phyloP scores from a whole-genome alignment of 257 asterid genomes.

The Rauvolfia tetraphylla region DNA sequence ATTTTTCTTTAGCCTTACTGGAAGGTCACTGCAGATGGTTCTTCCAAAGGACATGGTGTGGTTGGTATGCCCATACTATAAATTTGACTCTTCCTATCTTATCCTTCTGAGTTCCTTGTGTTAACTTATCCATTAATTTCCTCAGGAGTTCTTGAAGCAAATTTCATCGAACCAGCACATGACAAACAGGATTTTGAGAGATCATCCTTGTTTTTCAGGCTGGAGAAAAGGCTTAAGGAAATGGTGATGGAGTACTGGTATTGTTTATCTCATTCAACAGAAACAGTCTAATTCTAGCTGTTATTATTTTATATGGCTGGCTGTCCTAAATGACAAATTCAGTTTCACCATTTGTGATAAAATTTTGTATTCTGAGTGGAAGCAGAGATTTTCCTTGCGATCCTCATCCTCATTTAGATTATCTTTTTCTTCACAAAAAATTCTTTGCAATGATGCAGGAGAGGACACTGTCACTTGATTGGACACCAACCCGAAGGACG shows the following conservation, averaged over 20 bases:
- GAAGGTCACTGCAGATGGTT: slow-evolving; percentile 90
- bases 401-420: background rate
- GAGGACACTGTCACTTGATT: slow-evolving; percentile 56
- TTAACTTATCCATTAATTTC: slow-evolving; percentile 6
- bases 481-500: slow-evolving; percentile 44
- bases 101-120: background rate
- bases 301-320: background rate
- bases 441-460: slow-evolving; percentile 46
- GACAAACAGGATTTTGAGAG: slow-evolving; percentile 98
- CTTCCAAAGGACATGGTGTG: slow-evolving; percentile 67
- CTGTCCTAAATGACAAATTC: background rate
- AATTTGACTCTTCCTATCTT: background rate
- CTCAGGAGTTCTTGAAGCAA: slow-evolving; percentile 90
- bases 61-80: slow-evolving; percentile 50
- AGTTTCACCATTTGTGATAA: background rate
- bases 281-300: background rate
- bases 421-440: background rate
- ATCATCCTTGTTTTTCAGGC: slow-evolving; percentile 58
- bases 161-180: slow-evolving; percentile 93
- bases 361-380: background rate
- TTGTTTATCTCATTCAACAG: background rate
- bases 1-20: slow-evolving; percentile 72
- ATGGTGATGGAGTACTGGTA: slow-evolving; percentile 86
- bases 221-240: slow-evolving; percentile 74
- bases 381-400: background rate